phyloP scores from a whole-genome alignment of 768 basidiomycete species.

The Coprinopsis sp. region DNA sequence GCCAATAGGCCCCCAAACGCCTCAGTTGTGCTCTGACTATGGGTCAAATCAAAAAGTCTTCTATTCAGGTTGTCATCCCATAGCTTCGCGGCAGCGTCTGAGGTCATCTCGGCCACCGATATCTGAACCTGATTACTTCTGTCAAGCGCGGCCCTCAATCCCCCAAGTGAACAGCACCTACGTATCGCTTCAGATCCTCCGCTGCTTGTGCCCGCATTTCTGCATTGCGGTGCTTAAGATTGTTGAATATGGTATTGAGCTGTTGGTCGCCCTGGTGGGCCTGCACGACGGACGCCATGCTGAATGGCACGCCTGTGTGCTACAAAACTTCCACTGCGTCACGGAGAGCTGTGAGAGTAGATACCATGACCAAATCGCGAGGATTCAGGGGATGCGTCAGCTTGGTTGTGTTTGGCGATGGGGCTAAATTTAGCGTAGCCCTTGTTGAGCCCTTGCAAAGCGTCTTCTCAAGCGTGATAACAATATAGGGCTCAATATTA shows the following conservation, averaged over 20 bases:
- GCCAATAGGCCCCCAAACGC: slow-evolving; percentile 84
- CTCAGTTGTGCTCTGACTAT: slow-evolving; percentile 73
- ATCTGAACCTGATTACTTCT: slow-evolving; percentile 53
- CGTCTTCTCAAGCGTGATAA: too few relatives aligned
- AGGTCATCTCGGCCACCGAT: slow-evolving; percentile 73
- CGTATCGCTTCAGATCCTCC: slow-evolving; percentile 69
- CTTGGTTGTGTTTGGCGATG: too few relatives aligned
- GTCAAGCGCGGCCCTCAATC: slow-evolving; percentile 11
- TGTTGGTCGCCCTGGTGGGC: slow-evolving; percentile 52
- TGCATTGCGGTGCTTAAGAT: slow-evolving; percentile 56
- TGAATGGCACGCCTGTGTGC: slow-evolving; percentile 11
- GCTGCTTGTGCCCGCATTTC: slow-evolving; percentile 69
- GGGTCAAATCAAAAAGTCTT: slow-evolving; percentile 75
- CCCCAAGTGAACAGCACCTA: slow-evolving; percentile 30
- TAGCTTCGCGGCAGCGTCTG: slow-evolving; percentile 73
- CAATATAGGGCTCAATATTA: too few relatives aligned
- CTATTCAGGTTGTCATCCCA: slow-evolving; percentile 86
- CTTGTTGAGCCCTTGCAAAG: too few relatives aligned
- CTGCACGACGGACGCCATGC: slow-evolving; percentile 60
- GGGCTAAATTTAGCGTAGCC: too few relatives aligned
- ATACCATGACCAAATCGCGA: too few relatives aligned
- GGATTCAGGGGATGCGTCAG: too few relatives aligned
- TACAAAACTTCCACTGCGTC: not conserved
- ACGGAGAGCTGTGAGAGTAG: too few relatives aligned
- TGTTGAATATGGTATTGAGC: slow-evolving; percentile 62